Conservation (phyloP, 2,329 filamentous ascomycete genomes). For the Allantophomopsis cytisporea region DNA sequence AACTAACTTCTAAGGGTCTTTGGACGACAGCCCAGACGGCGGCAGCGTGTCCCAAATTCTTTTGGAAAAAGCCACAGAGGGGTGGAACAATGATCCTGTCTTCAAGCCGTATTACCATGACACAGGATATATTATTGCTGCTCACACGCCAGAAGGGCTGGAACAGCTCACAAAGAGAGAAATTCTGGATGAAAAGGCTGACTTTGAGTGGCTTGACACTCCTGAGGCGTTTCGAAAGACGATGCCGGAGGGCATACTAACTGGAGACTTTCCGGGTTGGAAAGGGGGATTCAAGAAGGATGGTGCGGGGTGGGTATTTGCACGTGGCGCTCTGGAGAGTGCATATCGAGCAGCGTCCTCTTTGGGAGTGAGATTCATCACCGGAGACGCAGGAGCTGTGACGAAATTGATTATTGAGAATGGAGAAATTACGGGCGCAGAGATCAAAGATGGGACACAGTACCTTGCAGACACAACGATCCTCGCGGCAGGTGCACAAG, state of each 20-base stretch:
- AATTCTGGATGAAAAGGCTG: constrained; percentile 16
- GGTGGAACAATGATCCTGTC: constrained; percentile 27
- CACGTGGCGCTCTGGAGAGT: constrained; percentile 30
- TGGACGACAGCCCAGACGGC: constrained; percentile 6
- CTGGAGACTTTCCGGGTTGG: constrained; percentile 34
- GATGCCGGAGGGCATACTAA: constrained; percentile 36
- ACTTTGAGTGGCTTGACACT: constrained; percentile 22
- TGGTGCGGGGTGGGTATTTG: constrained; percentile 38
- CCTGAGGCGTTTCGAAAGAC: constrained; percentile 31
- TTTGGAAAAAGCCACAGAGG: constrained; percentile 22
- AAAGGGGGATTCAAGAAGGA: constrained; percentile 29
- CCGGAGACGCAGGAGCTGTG: constrained; percentile 24
- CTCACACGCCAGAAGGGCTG: constrained; percentile 23
- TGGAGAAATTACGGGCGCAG: constrained; percentile 25
- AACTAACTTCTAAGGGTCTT: constrained; percentile 12
- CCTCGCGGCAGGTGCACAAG: constrained; percentile 33
- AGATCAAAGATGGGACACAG: constrained; percentile 24
- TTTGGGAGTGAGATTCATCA: constrained; percentile 31
- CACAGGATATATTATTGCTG: constrained; percentile 30
- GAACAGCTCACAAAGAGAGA: constrained; percentile 22
- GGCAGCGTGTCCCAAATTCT: constrained; percentile 15
- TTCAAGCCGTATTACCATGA: constrained; percentile 28
- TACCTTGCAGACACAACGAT: constrained; percentile 29
- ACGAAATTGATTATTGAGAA: constrained; percentile 22
- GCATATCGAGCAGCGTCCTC: constrained; percentile 28